phyloP scores from a whole-genome alignment of 495 filamentous ascomycete species.

The Penicillium samsonianum region DNA sequence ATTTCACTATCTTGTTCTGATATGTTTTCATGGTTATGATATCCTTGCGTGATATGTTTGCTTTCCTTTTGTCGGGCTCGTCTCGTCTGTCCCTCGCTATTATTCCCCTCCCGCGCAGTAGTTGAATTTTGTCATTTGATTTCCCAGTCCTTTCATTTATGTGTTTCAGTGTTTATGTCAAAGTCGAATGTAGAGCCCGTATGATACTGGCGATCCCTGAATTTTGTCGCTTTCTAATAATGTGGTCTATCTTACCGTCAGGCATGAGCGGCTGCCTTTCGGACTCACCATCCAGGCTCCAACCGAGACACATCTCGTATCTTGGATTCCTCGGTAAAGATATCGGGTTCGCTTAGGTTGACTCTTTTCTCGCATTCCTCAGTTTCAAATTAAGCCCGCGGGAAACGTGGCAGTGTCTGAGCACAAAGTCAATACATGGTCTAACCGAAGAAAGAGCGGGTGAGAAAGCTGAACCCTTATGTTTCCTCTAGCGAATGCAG shows the following conservation, averaged over 20 bases:
- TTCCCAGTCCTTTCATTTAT: neutral
- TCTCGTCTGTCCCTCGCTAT: neutral
- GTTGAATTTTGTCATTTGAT: neutral
- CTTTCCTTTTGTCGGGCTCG: neutral
- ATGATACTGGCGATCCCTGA: neutral
- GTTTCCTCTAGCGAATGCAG: neutral
- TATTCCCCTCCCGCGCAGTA: neutral
- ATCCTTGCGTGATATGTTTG: slow-evolving; percentile 7
- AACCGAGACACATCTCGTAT: neutral
- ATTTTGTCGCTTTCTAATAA: neutral
- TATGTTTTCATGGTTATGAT: slow-evolving; percentile 10
- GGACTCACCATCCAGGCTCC: neutral
- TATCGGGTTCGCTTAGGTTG: neutral
- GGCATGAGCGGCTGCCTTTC: neutral
- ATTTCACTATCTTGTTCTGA: slow-evolving; percentile 6
- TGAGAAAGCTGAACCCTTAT: neutral
- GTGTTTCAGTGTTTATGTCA: neutral
- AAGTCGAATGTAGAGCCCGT: neutral
- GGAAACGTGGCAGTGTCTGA: slow-evolving; percentile 21
- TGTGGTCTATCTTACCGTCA: neutral
- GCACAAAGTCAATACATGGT: slow-evolving; percentile 1
- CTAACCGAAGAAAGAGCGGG: neutral
- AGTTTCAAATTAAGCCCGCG: slow-evolving; percentile 3
- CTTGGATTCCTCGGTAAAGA: slow-evolving; percentile 2
- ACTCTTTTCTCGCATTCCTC: slow-evolving; percentile 17